phyloP scores from a whole-genome alignment of 129 eudicot species.

The Flaveria robusta region DNA sequence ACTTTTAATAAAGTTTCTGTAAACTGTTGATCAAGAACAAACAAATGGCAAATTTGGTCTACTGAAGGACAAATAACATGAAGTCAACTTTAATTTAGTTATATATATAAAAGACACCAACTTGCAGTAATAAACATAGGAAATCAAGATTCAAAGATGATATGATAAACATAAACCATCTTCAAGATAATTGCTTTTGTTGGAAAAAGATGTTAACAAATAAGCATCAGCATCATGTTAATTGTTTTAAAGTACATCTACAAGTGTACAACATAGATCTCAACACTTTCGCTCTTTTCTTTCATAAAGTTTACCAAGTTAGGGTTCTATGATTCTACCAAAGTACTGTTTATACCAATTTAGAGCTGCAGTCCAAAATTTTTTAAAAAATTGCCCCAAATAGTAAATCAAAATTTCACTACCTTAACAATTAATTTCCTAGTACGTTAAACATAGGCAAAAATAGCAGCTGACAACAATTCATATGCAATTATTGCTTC shows the following conservation, averaged over 20 bases:
- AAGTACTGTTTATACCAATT: conserved; percentile 13
- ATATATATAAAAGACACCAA: conserved; percentile 13
- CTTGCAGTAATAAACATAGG: conserved; percentile 32
- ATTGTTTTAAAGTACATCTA: conserved; percentile 30
- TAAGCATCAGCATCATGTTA: conserved; percentile 35
- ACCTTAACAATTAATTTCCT: no score
- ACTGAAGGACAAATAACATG: conserved; percentile 11
- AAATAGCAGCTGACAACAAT: neutral
- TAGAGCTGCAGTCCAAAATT: neutral
- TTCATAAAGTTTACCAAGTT: conserved; percentile 20
- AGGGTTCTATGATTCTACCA: neutral
- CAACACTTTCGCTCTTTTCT: conserved; percentile 18
- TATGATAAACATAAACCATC: conserved; percentile 23
- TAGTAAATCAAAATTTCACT: conserved; percentile 4
- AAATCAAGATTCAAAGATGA: conserved; percentile 22
- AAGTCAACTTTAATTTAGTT: conserved; percentile 20
- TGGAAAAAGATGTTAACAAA: conserved; percentile 9
- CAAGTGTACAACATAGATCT: conserved; percentile 42
- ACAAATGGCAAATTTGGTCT: conserved; percentile 18
- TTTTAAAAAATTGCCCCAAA: conserved; percentile 6
- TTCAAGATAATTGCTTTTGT: conserved; percentile 23
- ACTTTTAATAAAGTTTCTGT: conserved; percentile 1
- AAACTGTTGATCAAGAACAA: conserved; percentile 6
- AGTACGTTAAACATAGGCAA: neutral
- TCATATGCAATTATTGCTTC: conserved; percentile 25